These are phyloP conservation scores for Candida patagonica DNA, from an alignment of 805 yeast genomes.

Conservation along the genomic window DNA sequence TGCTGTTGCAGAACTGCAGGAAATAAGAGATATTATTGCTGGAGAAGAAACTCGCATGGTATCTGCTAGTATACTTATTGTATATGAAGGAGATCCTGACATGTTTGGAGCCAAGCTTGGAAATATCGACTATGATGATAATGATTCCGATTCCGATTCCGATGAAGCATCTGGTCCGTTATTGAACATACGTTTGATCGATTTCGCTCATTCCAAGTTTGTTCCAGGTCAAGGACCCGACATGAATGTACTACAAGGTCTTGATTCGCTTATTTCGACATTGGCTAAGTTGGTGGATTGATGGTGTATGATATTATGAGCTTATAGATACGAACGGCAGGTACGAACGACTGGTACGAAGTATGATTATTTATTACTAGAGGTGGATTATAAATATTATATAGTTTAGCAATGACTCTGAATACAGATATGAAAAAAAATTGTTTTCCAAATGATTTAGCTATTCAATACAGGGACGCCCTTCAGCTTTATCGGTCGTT, in stretches of 20 bases:
- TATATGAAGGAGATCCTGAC: conserved; percentile 56
- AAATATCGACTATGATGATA: conserved; percentile 26
- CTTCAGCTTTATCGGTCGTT: too few relatives aligned
- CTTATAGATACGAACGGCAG: too few relatives aligned
- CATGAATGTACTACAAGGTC: conserved; percentile 59
- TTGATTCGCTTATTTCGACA: conserved; percentile 46
- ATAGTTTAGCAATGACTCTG: too few relatives aligned
- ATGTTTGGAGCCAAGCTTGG: conserved; percentile 41
- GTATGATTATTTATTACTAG: too few relatives aligned
- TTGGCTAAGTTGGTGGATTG: conserved; percentile 6
- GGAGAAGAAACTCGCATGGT: conserved; percentile 54
- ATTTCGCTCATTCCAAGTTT: conserved; percentile 78
- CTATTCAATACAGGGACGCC: too few relatives aligned
- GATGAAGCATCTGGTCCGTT: conserved; percentile 29
- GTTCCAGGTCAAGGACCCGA: conserved; percentile 61
- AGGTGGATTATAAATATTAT: too few relatives aligned
- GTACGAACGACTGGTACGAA: too few relatives aligned
- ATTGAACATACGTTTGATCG: conserved; percentile 62
- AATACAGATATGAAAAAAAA: too few relatives aligned
- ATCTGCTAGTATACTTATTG: conserved; percentile 64
- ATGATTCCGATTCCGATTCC: conserved; percentile 16
- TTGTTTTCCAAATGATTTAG: too few relatives aligned
- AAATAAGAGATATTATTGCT: conserved; percentile 55
- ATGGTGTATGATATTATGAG: not conserved
- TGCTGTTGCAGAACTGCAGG: conserved; percentile 51